Conservation (phyloP, 208 protist genomes). For the Leishmania gerbilli region DNA sequence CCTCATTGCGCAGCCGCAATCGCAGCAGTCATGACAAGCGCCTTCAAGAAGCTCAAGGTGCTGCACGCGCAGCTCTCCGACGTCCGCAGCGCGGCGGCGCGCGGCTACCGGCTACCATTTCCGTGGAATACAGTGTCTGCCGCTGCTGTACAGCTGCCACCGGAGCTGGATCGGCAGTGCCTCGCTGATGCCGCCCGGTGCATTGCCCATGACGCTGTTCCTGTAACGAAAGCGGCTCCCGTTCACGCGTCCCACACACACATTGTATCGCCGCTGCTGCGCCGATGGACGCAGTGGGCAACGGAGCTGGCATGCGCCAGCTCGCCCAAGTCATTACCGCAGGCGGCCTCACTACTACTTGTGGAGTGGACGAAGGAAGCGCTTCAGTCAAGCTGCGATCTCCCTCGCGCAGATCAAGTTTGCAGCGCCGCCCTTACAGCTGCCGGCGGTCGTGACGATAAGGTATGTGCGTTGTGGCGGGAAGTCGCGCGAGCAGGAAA, state of each 20-base stretch:
- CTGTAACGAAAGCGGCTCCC: neutral
- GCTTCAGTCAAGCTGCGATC: neutral
- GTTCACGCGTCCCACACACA: neutral
- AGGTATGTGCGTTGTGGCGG: conserved; percentile 8
- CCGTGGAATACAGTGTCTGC: neutral
- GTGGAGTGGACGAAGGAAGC: conserved; percentile 52
- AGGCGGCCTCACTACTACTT: conserved; percentile 45
- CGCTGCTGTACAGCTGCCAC: conserved; percentile 1
- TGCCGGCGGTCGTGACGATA: neutral
- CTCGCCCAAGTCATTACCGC: conserved; percentile 31
- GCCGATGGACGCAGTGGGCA: conserved; percentile 23
- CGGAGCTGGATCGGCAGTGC: conserved; percentile 2
- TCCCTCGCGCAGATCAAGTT: neutral
- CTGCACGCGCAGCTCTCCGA: conserved; percentile 24
- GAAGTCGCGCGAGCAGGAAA: conserved; percentile 4
- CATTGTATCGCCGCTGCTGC: conserved; percentile 19
- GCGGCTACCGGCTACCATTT: neutral
- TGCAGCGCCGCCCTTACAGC: neutral
- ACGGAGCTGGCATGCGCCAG: conserved; percentile 1
- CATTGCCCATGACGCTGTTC: neutral
- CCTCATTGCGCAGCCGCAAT: conserved; percentile 17
- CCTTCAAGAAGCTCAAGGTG: conserved; percentile 23
- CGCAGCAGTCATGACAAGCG: conserved; percentile 24
- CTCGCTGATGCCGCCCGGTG: conserved; percentile 6
- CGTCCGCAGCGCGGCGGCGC: neutral